These are phyloP conservation scores for Closterium sp. DNA, from an alignment of 139 green algal genomes.

Conservation along the genomic window DNA sequence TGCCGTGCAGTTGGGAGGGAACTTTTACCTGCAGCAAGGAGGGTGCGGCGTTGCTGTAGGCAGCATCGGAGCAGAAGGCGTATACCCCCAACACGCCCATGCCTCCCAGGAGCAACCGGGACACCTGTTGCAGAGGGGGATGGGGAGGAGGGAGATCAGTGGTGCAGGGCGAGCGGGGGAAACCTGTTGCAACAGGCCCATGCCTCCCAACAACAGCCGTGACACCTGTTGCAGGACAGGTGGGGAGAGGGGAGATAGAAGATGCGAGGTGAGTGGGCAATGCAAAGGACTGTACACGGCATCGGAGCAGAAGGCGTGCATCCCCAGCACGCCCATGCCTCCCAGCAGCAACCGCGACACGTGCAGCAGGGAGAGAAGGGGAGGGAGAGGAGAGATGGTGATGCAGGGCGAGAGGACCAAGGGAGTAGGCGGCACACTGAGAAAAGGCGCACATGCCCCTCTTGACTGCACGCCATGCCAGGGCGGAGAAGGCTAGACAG, in stretches of 20 bases:
- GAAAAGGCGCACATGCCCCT: too few species aligned
- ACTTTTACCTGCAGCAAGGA: neutral
- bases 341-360: constrained; percentile 18
- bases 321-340: constrained; percentile 9
- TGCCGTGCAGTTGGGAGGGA: too few species aligned
- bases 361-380: neutral
- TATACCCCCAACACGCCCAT: constrained; percentile 13
- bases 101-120: constrained; percentile 19
- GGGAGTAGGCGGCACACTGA: too few species aligned
- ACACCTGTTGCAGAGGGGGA: neutral
- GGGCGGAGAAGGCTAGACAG: too few species aligned
- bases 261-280: too few species aligned
- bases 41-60: neutral
- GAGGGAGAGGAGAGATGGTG: too few species aligned
- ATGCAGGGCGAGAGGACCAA: too few species aligned
- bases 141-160: neutral
- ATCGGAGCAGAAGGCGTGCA: constrained; percentile 2
- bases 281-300: too few species aligned
- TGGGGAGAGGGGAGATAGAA: too few species aligned
- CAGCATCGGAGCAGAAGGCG: constrained; percentile 4
- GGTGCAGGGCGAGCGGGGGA: neutral
- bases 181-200: neutral
- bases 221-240: too few species aligned
- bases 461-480: too few species aligned
- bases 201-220: too few species aligned